A percentile compares a stretch with the other conserved stretches of the same genome.
Conservation (phyloP, 805 yeast genomes). For the Ogataea naganishii region DNA sequence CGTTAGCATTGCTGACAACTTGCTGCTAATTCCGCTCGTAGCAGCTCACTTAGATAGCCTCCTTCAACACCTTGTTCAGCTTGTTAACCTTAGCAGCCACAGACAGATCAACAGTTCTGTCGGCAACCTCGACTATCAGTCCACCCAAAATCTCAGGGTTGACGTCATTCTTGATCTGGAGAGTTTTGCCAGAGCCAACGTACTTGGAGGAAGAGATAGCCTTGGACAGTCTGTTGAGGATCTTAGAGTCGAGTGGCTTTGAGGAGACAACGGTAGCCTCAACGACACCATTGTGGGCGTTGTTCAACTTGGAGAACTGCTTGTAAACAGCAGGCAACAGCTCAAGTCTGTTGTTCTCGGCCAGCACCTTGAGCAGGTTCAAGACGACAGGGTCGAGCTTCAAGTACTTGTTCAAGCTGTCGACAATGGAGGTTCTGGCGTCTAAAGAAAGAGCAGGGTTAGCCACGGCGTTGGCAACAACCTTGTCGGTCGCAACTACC, state of each 20-base stretch:
- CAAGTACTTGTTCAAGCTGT: slow-evolving; percentile 39
- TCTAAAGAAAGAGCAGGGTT: slow-evolving; percentile 78
- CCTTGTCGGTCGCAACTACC: slow-evolving; percentile 52
- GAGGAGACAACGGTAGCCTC: slow-evolving; percentile 92
- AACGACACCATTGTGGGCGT: slow-evolving; percentile 85
- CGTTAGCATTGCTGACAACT: background rate
- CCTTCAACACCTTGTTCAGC: slow-evolving; percentile 82
- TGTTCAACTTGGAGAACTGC: slow-evolving; percentile 70
- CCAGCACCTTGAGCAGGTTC: slow-evolving; percentile 77
- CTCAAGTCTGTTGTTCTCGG: slow-evolving; percentile 89
- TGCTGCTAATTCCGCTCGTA: slow-evolving; percentile 1
- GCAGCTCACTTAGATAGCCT: slow-evolving; percentile 54
- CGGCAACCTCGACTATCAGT: slow-evolving; percentile 90
- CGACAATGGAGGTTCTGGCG: slow-evolving; percentile 68
- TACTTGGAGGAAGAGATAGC: slow-evolving; percentile 70
- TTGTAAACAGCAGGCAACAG: slow-evolving; percentile 55
- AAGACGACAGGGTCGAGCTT: slow-evolving; percentile 59
- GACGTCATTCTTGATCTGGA: slow-evolving; percentile 74
- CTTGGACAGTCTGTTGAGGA: slow-evolving; percentile 67
- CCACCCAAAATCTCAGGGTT: slow-evolving; percentile 94
- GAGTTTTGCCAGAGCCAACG: slow-evolving; percentile 80
- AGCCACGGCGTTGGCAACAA: slow-evolving; percentile 50
- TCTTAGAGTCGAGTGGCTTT: slow-evolving; percentile 72
- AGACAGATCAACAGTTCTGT: slow-evolving; percentile 91
- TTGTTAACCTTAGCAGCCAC: slow-evolving; percentile 76